Conservation (phyloP, 257 asterid genomes). For the Ligustrum vulgare region DNA sequence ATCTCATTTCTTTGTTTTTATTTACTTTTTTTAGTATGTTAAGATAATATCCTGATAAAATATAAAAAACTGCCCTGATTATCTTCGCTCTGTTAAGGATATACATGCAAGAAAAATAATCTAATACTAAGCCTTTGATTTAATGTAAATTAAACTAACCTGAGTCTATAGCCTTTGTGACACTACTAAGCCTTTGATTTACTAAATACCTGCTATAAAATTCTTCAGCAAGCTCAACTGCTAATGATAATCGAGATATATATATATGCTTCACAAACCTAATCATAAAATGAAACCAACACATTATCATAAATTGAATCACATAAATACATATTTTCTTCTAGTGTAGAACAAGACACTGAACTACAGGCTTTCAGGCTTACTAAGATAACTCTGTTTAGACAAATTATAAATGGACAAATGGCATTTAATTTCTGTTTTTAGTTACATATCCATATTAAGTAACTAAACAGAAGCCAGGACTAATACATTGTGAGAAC, state of each 20-base stretch:
- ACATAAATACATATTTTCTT: neutral
- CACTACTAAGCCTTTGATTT: conserved; percentile 16
- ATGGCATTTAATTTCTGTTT: neutral
- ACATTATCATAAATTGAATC: conserved; percentile 1
- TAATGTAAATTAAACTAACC: conserved; percentile 11
- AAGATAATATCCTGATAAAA: conserved; percentile 3
- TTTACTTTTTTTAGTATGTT: neutral
- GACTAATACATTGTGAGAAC: too few relatives aligned
- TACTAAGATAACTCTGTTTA: neutral
- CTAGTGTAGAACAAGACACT: neutral
- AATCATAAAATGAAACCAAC: conserved; percentile 19
- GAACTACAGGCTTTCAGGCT: neutral
- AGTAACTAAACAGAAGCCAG: too few relatives aligned
- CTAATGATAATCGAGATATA: conserved; percentile 88
- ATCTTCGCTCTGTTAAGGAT: conserved; percentile 82
- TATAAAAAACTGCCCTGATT: conserved; percentile 20
- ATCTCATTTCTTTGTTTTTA: neutral
- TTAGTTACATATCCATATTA: neutral
- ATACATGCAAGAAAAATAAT: conserved; percentile 29
- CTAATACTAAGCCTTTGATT: conserved; percentile 22
- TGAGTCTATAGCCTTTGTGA: neutral
- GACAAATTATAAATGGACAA: neutral
- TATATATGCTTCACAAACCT: conserved; percentile 99
- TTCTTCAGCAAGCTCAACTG: conserved; percentile 99
- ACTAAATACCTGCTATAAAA: conserved; percentile 83